Evolutionary conservation across 306 rosid genomes (phyloP).

Genomic region (Potentilla sterilis): DNA sequence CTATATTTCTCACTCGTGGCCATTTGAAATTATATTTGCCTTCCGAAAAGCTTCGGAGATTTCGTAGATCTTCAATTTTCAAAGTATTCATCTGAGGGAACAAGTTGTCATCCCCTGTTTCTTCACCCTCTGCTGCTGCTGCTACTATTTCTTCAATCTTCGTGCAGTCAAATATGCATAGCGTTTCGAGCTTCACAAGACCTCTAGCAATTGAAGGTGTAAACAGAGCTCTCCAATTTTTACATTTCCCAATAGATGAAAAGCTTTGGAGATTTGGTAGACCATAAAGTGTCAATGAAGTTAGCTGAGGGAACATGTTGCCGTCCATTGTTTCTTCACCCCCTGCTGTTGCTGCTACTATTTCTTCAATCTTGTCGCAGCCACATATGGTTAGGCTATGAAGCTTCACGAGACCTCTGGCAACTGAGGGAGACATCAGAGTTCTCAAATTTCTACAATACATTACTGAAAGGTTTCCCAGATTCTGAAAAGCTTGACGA

Average conservation of each 20-base stretch:
- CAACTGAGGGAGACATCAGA: not conserved
- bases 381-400: not conserved
- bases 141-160: not conserved
- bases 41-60: not conserved
- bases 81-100: not conserved
- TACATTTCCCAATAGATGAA: no score
- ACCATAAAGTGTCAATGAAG: no score
- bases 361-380: not conserved
- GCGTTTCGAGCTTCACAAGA: not conserved
- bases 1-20: not conserved
- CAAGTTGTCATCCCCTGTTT: not conserved
- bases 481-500: constrained; percentile 2
- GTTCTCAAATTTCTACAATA: not conserved
- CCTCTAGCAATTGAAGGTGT: not conserved
- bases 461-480: accelerated
- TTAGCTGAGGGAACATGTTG: no score
- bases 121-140: not conserved
- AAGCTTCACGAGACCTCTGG: not conserved
- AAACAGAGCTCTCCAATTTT: not conserved
- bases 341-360: not conserved
- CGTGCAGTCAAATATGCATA: not conserved
- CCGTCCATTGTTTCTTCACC: no score
- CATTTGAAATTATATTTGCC: not conserved
- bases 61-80: not conserved
- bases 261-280: no score